These are phyloP conservation scores for Melastoma malabathricum DNA, from an alignment of 345 rosid species.

Conservation along the genomic window DNA sequence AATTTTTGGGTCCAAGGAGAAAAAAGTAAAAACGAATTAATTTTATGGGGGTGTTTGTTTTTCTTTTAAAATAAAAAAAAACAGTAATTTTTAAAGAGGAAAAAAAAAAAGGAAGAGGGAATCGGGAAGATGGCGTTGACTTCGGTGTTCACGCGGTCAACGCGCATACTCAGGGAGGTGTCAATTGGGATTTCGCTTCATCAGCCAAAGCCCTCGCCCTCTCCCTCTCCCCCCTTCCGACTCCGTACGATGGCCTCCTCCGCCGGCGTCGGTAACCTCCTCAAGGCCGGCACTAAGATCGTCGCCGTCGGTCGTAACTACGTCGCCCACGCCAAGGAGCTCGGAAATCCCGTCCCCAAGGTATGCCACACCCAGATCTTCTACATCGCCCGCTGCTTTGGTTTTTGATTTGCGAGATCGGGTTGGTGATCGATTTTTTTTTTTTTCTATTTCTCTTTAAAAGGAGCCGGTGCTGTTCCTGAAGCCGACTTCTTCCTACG, in stretches of 20 bases:
- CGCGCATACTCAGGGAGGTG: too few species aligned
- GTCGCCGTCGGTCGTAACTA: slow-evolving; percentile 95
- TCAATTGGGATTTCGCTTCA: too few species aligned
- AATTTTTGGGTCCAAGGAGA: too few species aligned
- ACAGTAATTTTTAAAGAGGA: too few species aligned
- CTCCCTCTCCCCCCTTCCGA: neutral
- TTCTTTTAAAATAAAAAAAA: too few species aligned
- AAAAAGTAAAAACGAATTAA: too few species aligned
- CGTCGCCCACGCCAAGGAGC: slow-evolving; percentile 90
- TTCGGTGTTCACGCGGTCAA: too few species aligned
- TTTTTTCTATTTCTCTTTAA: neutral
- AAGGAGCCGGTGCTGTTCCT: slow-evolving; percentile 84
- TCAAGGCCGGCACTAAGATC: slow-evolving; percentile 70
- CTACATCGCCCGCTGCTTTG: neutral
- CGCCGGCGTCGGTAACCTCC: slow-evolving; percentile 35
- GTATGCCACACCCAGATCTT: slow-evolving; percentile 11
- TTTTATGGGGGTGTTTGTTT: too few species aligned
- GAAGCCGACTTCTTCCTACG: slow-evolving; percentile 85
- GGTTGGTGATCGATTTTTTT: neutral
- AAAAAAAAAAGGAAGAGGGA: too few species aligned
- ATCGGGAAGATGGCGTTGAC: too few species aligned
- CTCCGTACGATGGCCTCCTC: slow-evolving; percentile 11
- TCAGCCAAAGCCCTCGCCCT: too few species aligned
- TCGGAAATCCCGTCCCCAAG: slow-evolving; percentile 88
- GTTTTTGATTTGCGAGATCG: neutral